phyloP scores from a whole-genome alignment of 148 eudicot genomes.

The Camellia japonica region DNA sequence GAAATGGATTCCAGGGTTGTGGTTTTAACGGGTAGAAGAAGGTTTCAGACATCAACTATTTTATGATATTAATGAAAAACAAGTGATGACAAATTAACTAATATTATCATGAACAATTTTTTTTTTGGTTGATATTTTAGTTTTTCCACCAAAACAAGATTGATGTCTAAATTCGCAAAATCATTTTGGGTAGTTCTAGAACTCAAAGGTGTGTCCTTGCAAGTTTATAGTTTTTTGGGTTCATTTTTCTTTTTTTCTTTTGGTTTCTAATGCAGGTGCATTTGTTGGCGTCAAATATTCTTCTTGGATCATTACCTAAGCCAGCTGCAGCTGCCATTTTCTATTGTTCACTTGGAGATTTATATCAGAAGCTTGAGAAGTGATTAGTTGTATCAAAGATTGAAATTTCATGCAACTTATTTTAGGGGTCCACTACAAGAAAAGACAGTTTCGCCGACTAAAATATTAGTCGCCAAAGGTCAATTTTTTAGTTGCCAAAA shows the following conservation, averaged over 20 bases:
- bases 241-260: not conserved
- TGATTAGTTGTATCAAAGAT: not conserved
- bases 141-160: not conserved
- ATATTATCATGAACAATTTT: not conserved
- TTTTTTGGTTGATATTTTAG: not conserved
- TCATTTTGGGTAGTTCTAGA: not conserved
- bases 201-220: not conserved
- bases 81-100: not conserved
- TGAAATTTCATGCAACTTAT: too few relatives aligned
- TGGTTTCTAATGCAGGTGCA: conserved; percentile 52
- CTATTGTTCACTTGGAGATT: conserved; percentile 56
- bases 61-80: not conserved
- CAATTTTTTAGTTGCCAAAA: too few relatives aligned
- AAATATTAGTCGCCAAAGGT: too few relatives aligned
- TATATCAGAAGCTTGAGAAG: conserved; percentile 48
- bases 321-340: conserved; percentile 85
- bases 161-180: not conserved
- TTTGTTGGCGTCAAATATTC: conserved; percentile 77
- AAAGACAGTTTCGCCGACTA: too few relatives aligned
- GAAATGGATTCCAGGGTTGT: too few relatives aligned
- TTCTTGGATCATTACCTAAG: conserved; percentile 65
- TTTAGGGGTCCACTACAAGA: too few relatives aligned
- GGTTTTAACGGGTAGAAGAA: too few relatives aligned
- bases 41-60: not conserved
- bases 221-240: not conserved